A percentile compares a stretch with the other conserved stretches of the same genome.
phyloP scores from a whole-genome alignment of 345 rosid genomes.

The Eucalyptus brandiana region DNA sequence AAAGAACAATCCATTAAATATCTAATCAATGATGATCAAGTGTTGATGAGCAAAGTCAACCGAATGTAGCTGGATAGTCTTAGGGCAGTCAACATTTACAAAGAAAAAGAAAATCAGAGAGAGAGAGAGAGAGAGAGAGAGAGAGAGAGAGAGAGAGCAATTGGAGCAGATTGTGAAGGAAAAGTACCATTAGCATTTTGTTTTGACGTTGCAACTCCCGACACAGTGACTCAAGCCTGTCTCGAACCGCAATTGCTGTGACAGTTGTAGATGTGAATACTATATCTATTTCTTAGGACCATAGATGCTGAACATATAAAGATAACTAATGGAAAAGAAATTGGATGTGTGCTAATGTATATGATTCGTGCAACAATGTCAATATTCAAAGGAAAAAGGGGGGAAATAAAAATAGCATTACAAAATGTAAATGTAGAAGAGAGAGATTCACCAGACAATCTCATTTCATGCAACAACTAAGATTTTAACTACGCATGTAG shows the following conservation, averaged over 20 bases:
- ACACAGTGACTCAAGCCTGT: slow-evolving; percentile 86
- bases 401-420: neutral
- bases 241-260: slow-evolving; percentile 74
- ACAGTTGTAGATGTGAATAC: neutral
- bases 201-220: slow-evolving; percentile 93
- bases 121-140: neutral
- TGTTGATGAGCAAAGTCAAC: neutral
- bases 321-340: neutral
- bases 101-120: neutral
- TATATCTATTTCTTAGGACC: neutral
- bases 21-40: neutral
- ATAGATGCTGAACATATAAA: neutral
- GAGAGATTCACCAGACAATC: neutral
- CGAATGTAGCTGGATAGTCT: neutral
- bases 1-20: neutral
- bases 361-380: neutral
- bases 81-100: neutral
- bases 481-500: neutral
- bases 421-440: neutral
- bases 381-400: neutral
- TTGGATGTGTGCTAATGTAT: neutral
- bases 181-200: slow-evolving; percentile 75
- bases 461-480: neutral
- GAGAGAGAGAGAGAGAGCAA: neutral
- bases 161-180: neutral